These are phyloP conservation scores for Trypanosoma caninum DNA, from an alignment of 208 protist species.

Conservation along the genomic window DNA sequence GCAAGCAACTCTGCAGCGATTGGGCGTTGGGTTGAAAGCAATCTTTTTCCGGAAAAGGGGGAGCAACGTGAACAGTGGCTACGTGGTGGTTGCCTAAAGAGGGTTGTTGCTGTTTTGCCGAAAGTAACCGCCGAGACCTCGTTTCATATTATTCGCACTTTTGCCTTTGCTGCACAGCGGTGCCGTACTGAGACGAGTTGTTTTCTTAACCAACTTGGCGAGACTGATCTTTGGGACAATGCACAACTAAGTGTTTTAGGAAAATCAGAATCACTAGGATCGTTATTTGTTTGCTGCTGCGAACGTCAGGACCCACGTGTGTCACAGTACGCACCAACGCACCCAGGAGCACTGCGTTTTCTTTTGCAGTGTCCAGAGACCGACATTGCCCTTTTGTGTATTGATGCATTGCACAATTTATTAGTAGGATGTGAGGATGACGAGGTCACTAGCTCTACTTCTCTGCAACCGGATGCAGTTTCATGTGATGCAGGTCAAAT, in stretches of 20 bases:
- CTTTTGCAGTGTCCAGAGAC: slow-evolving; percentile 36
- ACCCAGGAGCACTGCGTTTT: slow-evolving; percentile 48
- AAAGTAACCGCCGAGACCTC: slow-evolving; percentile 59
- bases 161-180: slow-evolving; percentile 49
- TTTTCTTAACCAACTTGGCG: slow-evolving; percentile 54
- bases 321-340: slow-evolving; percentile 54
- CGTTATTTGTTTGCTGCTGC: slow-evolving; percentile 62
- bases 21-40: slow-evolving; percentile 50
- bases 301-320: slow-evolving; percentile 43
- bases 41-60: slow-evolving; percentile 34
- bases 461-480: slow-evolving; percentile 7
- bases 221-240: slow-evolving; percentile 56
- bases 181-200: slow-evolving; percentile 23
- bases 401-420: slow-evolving; percentile 45
- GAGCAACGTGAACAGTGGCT: slow-evolving; percentile 61
- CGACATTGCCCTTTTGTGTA: slow-evolving; percentile 31
- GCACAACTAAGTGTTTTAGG: slow-evolving; percentile 39
- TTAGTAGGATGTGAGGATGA: slow-evolving; percentile 23
- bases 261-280: slow-evolving; percentile 39
- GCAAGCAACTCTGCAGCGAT: slow-evolving; percentile 32
- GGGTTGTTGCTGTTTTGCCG: slow-evolving; percentile 52
- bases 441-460: not conserved
- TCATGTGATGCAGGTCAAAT: slow-evolving; percentile 4
- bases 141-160: slow-evolving; percentile 52
- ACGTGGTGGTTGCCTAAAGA: slow-evolving; percentile 37